Evolutionary conservation across 345 rosid genomes (phyloP).

Genomic region (Brassica incana): DNA sequence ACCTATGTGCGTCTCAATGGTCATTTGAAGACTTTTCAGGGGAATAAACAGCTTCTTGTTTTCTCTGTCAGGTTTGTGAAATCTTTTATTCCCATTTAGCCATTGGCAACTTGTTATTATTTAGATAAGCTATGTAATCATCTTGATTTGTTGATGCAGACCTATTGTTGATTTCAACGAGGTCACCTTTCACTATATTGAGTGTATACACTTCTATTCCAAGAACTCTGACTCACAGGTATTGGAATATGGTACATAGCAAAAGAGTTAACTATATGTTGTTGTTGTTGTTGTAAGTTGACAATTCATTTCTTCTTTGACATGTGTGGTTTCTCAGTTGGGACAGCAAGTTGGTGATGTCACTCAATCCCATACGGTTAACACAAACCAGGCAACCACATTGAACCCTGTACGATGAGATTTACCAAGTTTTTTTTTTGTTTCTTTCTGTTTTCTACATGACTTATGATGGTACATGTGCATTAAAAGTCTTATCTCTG

Average conservation of each 20-base stretch:
- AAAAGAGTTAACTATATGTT: not conserved
- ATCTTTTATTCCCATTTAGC: not conserved
- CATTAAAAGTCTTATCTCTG: not conserved
- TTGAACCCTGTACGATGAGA: constrained; percentile 52
- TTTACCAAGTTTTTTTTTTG: not conserved
- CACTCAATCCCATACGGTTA: constrained; percentile 43
- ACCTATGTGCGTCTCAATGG: constrained; percentile 80
- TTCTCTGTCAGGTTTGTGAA: constrained; percentile 51
- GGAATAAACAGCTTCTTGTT: constrained; percentile 59
- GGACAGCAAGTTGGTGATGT: constrained; percentile 42
- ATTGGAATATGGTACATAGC: not conserved
- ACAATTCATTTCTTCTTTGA: not conserved
- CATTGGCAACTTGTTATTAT: not conserved
- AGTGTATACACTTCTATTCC: constrained; percentile 69
- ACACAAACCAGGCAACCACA: constrained; percentile 43
- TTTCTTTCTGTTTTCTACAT: constrained; percentile 4
- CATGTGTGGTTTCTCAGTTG: constrained; percentile 9
- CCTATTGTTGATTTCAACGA: constrained; percentile 76
- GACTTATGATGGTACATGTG: constrained; percentile 8
- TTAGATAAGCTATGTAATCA: not conserved
- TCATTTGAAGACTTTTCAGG: constrained; percentile 71
- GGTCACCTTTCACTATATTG: constrained; percentile 81
- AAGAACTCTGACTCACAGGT: constrained; percentile 69
- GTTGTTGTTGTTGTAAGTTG: not conserved
- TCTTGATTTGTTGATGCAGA: constrained; percentile 48